These are phyloP conservation scores for Aspergillus melleus DNA, from an alignment of 2,329 filamentous ascomycete genomes.

Conservation along the genomic window DNA sequence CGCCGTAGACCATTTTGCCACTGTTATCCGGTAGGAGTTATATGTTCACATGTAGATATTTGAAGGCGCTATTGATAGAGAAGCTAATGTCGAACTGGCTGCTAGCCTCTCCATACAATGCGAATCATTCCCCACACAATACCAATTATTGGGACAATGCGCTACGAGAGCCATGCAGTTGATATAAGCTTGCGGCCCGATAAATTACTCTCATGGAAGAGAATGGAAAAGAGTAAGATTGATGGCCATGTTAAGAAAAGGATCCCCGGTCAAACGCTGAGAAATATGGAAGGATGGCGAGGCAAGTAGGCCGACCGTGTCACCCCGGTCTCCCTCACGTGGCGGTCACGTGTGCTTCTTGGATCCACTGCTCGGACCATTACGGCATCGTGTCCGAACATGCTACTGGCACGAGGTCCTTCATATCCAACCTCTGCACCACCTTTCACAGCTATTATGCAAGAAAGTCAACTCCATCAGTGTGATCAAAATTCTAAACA, in stretches of 20 bases:
- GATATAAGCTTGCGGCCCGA: not conserved
- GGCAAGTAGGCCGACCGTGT: not conserved
- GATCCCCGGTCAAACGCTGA: not conserved
- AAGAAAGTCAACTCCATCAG: no score
- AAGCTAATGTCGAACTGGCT: not conserved
- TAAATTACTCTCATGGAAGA: not conserved
- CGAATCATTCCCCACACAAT: not conserved
- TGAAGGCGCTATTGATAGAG: not conserved
- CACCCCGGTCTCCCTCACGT: not conserved
- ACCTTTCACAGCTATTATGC: no score
- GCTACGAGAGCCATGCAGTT: not conserved
- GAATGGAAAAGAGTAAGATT: not conserved
- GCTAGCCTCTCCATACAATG: not conserved
- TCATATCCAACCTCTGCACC: no score
- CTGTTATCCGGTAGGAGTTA: not conserved
- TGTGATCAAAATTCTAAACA: no score
- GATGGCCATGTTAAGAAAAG: not conserved
- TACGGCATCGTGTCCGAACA: no score
- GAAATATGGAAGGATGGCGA: not conserved
- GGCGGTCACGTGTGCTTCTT: not conserved
- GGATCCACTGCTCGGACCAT: not conserved
- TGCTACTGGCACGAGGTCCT: no score
- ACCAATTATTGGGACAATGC: not conserved
- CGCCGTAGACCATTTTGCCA: conserved; percentile 27
- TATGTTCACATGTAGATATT: not conserved